Base-by-base conservation (phyloP, 768 basidiomycete species). In the Aureoboletus auriporus region DNA sequence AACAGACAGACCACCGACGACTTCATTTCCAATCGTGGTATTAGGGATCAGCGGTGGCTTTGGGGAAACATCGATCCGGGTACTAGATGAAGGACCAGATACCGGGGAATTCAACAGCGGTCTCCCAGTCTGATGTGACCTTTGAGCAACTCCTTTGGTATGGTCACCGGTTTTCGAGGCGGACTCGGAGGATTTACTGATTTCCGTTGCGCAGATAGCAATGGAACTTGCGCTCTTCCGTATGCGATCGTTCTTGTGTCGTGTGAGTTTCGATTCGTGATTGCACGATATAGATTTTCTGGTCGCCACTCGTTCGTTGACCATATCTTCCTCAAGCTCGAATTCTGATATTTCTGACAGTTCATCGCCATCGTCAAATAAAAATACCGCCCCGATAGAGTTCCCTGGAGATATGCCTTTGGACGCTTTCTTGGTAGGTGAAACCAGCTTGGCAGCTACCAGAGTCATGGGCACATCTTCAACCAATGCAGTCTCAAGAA, bases 341-440 rank as follows among this genome's bases (percentile, higher is more conserved):
- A 64, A 56, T 34, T 69, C 62, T 14, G 70, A 70, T 49, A 70
- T 56, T 40, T 71, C 66, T 26, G 70, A 70, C 26, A 65, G 47
- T 20, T 60, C 62, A 23, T 68, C 58, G 41, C 37, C 31, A 44
- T 46, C 50, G 16, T 49, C 58, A 52, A 60, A 57, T n/a, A 51
- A 39, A 13, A 10, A 38, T 10, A 9, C 26, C 29, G 12, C n/a
- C 31, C 23, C 13, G 3, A 36, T 44, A 13, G 31, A 59, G 30
- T 51, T 40, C 11, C 35, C 41, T 3, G 13, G 47, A 30, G 34
- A 26, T 30, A 40, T 17, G 17, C 31, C 17, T 12, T 41, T 28
- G 27, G 44, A 40, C 8, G 33, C 26, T 43, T n/a, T 17, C 9
- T 17, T 42, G 37, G 40, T 8, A 28, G 35, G 28, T 33, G 29